Conservation (phyloP, 148 eudicot species). For the Rhododendron molle region DNA sequence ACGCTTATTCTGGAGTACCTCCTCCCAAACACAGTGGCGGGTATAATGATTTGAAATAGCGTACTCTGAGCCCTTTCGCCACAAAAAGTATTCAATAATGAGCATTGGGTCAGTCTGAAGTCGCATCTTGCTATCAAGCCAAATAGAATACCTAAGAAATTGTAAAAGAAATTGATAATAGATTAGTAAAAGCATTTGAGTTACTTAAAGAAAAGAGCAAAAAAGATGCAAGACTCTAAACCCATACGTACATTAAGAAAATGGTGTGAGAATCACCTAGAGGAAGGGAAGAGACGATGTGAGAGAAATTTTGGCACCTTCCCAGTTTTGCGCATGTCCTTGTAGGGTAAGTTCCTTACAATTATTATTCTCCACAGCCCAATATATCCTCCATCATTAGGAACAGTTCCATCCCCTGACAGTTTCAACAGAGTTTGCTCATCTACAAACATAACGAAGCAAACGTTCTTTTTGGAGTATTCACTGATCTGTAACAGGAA, state of each 20-base stretch:
- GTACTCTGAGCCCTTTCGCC: conserved; percentile 82
- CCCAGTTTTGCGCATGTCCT: conserved; percentile 92
- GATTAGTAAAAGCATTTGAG: not conserved
- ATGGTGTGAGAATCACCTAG: conserved; percentile 53
- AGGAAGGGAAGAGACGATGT: conserved; percentile 92
- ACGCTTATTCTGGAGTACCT: conserved; percentile 95
- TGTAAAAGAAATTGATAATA: not conserved
- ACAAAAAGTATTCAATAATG: conserved; percentile 74
- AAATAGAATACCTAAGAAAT: conserved; percentile 77
- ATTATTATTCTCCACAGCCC: conserved; percentile 87
- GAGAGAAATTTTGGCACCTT: conserved; percentile 96
- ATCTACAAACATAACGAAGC: conserved; percentile 95
- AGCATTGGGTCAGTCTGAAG: conserved; percentile 80
- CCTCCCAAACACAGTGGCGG: conserved; percentile 98
- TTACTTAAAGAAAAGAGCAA: not conserved
- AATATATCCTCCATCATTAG: conserved; percentile 67
- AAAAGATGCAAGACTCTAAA: not conserved
- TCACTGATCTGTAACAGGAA: conserved; percentile 79
- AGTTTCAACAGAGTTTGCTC: conserved; percentile 64
- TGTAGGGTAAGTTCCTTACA: conserved; percentile 75
- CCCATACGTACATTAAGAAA: conserved; percentile 6
- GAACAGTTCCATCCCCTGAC: conserved; percentile 67
- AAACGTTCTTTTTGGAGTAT: conserved; percentile 77
- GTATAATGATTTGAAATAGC: conserved; percentile 94
- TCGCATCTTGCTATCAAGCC: conserved; percentile 97